phyloP scores from a whole-genome alignment of 2,329 filamentous ascomycete species.

The Fusarium sp. region DNA sequence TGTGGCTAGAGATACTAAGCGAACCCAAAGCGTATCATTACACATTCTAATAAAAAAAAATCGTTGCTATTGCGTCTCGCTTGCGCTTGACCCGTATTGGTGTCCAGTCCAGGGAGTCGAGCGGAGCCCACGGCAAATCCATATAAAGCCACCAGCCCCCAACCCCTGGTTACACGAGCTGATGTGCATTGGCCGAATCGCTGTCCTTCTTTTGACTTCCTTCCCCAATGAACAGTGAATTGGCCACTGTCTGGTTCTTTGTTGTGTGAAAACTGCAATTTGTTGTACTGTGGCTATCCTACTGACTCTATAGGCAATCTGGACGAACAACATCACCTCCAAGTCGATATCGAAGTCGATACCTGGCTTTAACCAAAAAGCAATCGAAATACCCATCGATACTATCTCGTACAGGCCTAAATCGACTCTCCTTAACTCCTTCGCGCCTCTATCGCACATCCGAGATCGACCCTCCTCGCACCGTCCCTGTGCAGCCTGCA shows the following conservation, averaged over 20 bases:
- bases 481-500: slow-evolving; percentile 7
- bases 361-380: background rate
- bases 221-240: background rate
- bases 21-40: slow-evolving; percentile 15
- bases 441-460: background rate
- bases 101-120: background rate
- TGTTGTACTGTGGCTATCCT: background rate
- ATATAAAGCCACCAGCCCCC: slow-evolving; percentile 37
- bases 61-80: slow-evolving; percentile 11
- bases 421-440: background rate
- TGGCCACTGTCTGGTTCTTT: background rate
- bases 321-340: background rate
- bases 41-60: slow-evolving; percentile 21
- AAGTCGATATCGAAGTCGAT: background rate
- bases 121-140: slow-evolving; percentile 22
- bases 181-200: background rate
- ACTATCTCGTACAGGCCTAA: background rate
- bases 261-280: background rate
- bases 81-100: slow-evolving; percentile 21
- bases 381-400: background rate
- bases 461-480: background rate
- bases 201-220: background rate
- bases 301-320: background rate
- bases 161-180: slow-evolving; percentile 11
- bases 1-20: slow-evolving; percentile 12